phyloP scores from a whole-genome alignment of 2,329 filamentous ascomycete genomes.

The Dactylellina cionopaga region DNA sequence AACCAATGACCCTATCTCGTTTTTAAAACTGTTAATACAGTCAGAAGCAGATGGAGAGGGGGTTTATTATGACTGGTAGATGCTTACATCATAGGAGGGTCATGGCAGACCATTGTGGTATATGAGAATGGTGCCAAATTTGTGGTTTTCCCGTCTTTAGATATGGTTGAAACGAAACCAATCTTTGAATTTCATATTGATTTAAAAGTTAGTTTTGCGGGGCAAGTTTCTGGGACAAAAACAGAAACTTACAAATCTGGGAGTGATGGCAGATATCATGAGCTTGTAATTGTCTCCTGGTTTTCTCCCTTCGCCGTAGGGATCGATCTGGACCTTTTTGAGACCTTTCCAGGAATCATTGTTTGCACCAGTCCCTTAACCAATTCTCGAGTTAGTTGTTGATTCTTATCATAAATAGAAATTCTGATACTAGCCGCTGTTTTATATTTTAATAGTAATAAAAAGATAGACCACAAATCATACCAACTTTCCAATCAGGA shows the following conservation, averaged over 20 bases:
- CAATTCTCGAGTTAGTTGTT: constrained; percentile 45
- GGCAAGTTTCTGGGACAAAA: neutral
- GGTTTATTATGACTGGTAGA: too few relatives aligned
- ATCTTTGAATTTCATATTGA: constrained; percentile 44
- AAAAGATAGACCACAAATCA: constrained; percentile 63
- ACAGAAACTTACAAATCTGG: constrained; percentile 72
- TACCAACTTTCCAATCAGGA: constrained; percentile 45
- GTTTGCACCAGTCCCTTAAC: constrained; percentile 50
- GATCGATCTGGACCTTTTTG: constrained; percentile 74
- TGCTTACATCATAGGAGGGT: constrained; percentile 79
- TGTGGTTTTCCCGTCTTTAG: constrained; percentile 70
- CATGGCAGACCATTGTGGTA: constrained; percentile 83
- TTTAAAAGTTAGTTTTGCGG: neutral
- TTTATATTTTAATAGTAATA: neutral
- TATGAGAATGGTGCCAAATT: constrained; percentile 92
- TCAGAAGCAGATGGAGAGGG: constrained; percentile 69
- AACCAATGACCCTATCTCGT: constrained; percentile 65
- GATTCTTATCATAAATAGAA: constrained; percentile 70
- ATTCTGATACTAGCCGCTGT: constrained; percentile 63
- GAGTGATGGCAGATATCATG: constrained; percentile 82
- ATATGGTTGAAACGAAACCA: constrained; percentile 70
- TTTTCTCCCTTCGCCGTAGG: constrained; percentile 75
- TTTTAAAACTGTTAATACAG: too few relatives aligned
- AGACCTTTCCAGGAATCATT: constrained; percentile 67
- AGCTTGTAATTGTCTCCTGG: constrained; percentile 87